A percentile compares a stretch with the other conserved stretches of the same genome.
Conservation (phyloP, 768 basidiomycete species). For the Boletus pseudopeckii region DNA sequence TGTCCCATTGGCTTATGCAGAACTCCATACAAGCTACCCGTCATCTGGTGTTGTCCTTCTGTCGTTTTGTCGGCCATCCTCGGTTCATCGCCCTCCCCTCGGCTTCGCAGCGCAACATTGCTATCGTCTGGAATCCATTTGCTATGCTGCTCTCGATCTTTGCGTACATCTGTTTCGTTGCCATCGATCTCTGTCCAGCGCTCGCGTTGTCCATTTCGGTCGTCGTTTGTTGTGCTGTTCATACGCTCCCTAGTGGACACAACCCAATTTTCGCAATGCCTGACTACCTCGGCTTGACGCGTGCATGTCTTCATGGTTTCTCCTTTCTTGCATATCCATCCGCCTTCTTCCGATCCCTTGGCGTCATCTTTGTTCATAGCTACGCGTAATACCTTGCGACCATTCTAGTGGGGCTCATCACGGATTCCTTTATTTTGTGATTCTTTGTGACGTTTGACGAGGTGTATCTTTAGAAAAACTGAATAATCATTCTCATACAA, state of each 20-base stretch:
- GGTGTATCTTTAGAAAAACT: constrained; percentile 25
- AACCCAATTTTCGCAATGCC: constrained; percentile 16
- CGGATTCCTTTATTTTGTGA: constrained; percentile 12
- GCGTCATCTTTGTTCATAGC: not conserved
- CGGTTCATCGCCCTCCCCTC: not conserved
- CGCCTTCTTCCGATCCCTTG: not conserved
- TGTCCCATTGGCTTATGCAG: constrained; percentile 20
- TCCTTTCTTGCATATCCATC: constrained; percentile 26
- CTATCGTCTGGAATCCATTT: constrained; percentile 17
- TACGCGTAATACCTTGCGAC: constrained; percentile 6
- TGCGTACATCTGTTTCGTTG: constrained; percentile 12
- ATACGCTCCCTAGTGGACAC: constrained; percentile 6
- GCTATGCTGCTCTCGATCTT: constrained; percentile 28
- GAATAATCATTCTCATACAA: constrained; percentile 17
- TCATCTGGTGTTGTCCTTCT: constrained; percentile 3
- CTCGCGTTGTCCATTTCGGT: constrained; percentile 10
- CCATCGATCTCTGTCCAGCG: constrained; percentile 18
- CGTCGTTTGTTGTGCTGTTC: constrained; percentile 16
- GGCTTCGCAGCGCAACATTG: constrained; percentile 14
- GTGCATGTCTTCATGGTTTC: constrained; percentile 6
- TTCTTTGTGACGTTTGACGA: constrained; percentile 17
- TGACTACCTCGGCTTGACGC: constrained; percentile 3
- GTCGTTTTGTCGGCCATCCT: constrained; percentile 23
- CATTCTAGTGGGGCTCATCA: constrained; percentile 6
- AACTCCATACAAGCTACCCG: constrained; percentile 3